These are phyloP conservation scores for Collybiopsis confluens DNA, from an alignment of 768 basidiomycete genomes.

Conservation along the genomic window DNA sequence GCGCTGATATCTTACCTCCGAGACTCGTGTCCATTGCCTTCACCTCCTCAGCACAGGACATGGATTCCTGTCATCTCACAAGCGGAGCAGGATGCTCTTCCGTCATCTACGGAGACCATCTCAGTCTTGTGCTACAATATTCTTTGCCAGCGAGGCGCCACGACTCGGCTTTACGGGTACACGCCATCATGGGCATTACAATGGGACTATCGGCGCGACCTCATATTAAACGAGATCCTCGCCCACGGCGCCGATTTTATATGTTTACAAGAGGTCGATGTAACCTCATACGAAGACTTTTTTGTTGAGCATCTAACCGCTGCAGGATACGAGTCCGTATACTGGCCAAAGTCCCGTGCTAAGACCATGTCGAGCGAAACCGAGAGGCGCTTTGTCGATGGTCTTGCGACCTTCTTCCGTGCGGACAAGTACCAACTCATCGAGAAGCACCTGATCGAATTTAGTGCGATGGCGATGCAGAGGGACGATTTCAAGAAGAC, in stretches of 20 bases:
- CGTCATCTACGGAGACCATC: slow-evolving; percentile 63
- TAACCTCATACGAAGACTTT: slow-evolving; percentile 87
- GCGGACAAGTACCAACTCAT: slow-evolving; percentile 86
- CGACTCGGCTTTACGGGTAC: slow-evolving; percentile 87
- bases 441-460: slow-evolving; percentile 92
- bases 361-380: slow-evolving; percentile 81
- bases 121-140: slow-evolving; percentile 90
- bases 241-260: slow-evolving; percentile 83
- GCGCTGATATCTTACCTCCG: slow-evolving; percentile 88
- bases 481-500: slow-evolving; percentile 94
- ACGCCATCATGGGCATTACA: slow-evolving; percentile 93
- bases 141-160: slow-evolving; percentile 87
- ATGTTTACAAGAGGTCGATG: slow-evolving; percentile 95
- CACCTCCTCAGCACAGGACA: slow-evolving; percentile 73
- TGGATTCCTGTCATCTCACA: slow-evolving; percentile 63
- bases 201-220: slow-evolving; percentile 93
- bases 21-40: slow-evolving; percentile 83
- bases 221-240: slow-evolving; percentile 81
- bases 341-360: slow-evolving; percentile 88
- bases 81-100: slow-evolving; percentile 51
- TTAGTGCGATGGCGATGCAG: slow-evolving; percentile 88
- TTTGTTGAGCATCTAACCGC: slow-evolving; percentile 70
- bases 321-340: slow-evolving; percentile 86
- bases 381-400: slow-evolving; percentile 88
- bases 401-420: slow-evolving; percentile 96